Evolutionary conservation across 352 stramenopile species (phyloP).

Genomic region (Hyaloperonospora brassicae): DNA sequence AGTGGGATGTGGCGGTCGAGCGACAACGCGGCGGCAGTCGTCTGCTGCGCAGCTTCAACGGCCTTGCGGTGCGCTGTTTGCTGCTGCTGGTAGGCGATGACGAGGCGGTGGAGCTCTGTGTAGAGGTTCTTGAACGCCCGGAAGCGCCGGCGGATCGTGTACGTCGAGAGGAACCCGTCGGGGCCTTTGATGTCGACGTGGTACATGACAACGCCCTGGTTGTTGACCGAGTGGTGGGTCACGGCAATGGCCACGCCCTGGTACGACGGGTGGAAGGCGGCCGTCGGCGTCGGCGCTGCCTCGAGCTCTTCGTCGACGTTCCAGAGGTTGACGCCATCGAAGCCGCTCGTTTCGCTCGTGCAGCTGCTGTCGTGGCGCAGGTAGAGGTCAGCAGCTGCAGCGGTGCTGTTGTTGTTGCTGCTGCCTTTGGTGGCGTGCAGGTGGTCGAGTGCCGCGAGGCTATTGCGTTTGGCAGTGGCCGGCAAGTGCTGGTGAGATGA

Average conservation of each 20-base stretch:
- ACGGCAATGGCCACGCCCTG: slow-evolving; percentile 63
- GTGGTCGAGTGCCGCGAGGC: slow-evolving; percentile 43
- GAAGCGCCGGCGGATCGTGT: slow-evolving; percentile 80
- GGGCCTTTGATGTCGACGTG: slow-evolving; percentile 82
- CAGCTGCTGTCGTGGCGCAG: slow-evolving; percentile 35
- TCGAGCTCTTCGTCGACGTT: slow-evolving; percentile 35
- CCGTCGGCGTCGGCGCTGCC: slow-evolving; percentile 30
- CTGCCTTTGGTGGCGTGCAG: slow-evolving; percentile 8
- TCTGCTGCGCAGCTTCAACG: too few species aligned
- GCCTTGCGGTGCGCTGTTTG: neutral
- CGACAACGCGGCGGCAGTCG: neutral
- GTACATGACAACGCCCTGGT: slow-evolving; percentile 82
- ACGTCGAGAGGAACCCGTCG: slow-evolving; percentile 65
- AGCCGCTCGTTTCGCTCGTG: slow-evolving; percentile 55
- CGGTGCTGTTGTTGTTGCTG: neutral
- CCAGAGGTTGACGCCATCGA: slow-evolving; percentile 57
- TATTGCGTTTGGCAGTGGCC: slow-evolving; percentile 43
- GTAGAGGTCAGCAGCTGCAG: slow-evolving; percentile 8
- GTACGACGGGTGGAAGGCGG: slow-evolving; percentile 41
- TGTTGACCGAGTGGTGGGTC: slow-evolving; percentile 62
- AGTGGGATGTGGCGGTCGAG: slow-evolving; percentile 31
- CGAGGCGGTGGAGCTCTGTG: slow-evolving; percentile 49
- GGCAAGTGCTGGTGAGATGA: slow-evolving; percentile 34
- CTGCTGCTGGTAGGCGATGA: slow-evolving; percentile 35
- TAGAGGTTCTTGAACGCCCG: slow-evolving; percentile 75